Base-by-base conservation (phyloP, 192 early-diverging fungal species). In the Jimgerdemannia lactiflua region DNA sequence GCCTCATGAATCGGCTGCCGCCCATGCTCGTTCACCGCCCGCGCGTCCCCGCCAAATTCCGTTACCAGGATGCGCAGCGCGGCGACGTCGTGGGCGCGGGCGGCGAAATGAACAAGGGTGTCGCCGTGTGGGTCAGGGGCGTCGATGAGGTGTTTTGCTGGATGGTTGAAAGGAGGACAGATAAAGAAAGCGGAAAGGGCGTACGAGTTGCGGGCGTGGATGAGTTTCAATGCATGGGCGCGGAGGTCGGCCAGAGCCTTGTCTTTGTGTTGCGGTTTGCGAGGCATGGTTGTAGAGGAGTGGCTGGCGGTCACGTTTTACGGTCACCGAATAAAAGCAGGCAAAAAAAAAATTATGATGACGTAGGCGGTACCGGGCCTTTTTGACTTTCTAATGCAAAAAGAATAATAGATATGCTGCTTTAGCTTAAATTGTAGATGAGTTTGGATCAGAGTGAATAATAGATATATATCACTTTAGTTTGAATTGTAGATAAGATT, bases 91-190 rank as follows among this genome's bases (percentile, higher is more conserved):
- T 83, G 78, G 39, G 19, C 69, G 14, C 84, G 71, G 14, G 84
- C 81, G 69, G 84, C 84, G 73, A 83, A 83, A 71, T 85, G 84
- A n/a, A 80, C 69, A 3, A 85, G 64, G 19, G 81, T 72, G 70
- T 85, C 84, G 29, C 82, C 81, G 75, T 85, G 73, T 18, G 42
- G 41, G 44, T 54, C 67, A 9, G 67, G 29, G 9, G 40, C 67
- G 18, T 68, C 67, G 14, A 59, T 59, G 49, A 59, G 49, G 14
- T 14, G 49, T 59, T 59, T 59, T 59, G 49, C 8, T 6, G 49
- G 14, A 14, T 10, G 14, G 14, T 6, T 10, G 49, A 14, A 59
- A 14, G 49, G 14, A 14, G 14, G 49, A 14, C 8, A 59, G 2
- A 14, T 10, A 14, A 59, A 2, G 14, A 59, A 59, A 59, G 49